Evolutionary conservation across 2,329 filamentous ascomycete genomes (phyloP), one percentile per base, ranked within the genome.

Genomic region (Didymella arachidicola): DNA sequence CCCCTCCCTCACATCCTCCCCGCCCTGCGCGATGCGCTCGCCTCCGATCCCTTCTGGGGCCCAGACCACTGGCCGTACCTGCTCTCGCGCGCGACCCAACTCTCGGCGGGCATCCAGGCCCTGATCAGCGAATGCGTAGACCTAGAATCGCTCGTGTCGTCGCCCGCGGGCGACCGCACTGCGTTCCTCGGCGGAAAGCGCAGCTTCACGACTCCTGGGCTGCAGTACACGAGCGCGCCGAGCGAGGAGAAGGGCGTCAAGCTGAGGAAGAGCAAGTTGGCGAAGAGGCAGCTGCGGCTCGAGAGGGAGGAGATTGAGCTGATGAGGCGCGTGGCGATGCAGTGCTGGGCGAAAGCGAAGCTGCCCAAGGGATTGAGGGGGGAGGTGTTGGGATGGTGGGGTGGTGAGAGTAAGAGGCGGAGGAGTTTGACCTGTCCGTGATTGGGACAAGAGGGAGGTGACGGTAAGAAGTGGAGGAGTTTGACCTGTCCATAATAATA

Each of bases 21-120:
- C 18, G 76, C 79, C 2, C 74, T 82, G 8, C 74, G 75, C 51
- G 63, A 64, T 26, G 81, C 79, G 14, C 72, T 79, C 25, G 67
- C 67, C 30, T 63, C 72, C 18, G 81, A 83, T 59, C 72, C 77
- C 1, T 79, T 82, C 54, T 83, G 78, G 75, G 78, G 78, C 25
- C 72, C 78, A 0, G 74, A 76, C 25, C 77, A 78, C 64, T 80
- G 78, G 68, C 70, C 78, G n/a, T 73, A 77, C 59, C 74, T 82
- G 32, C 72, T 80, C 56, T 72, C 77, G 5, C 80, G 79, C 51
- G 79, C 81, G 5, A 70, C 71, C 4, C 74, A 74, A 27, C 79
- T 81, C 27, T 76, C 74, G 8, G 72, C 76, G 19, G 77, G 79
- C 18, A 78, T 83, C 50, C 79, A 81, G 44, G 77, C 78, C 5